Evolutionary conservation across 2,329 filamentous ascomycete species (phyloP), one percentile per base, ranked within the genome.

Genomic region (Aspergillus neotritici): DNA sequence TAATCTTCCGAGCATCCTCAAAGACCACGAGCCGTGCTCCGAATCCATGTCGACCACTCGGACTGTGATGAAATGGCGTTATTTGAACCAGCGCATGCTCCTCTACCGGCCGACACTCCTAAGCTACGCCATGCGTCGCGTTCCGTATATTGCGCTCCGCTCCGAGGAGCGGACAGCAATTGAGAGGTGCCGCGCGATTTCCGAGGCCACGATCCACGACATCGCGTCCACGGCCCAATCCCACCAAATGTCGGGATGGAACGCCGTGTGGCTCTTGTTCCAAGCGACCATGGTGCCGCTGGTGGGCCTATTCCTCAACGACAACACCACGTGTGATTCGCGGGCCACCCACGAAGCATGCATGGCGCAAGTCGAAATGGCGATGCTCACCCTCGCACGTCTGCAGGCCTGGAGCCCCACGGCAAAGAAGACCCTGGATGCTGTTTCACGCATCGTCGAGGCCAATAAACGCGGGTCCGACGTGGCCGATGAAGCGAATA

Each of bases 1-100:
- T 43, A 80, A 77, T 38, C 74, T 89, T 1, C 86, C 84, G 4
- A 79, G 79, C 71, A 71, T 84, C 11, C 70, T 84, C 29, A 74
- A 78, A 51, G 77, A 79, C 14, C 77, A 71, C 9, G 81, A 87
- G 43, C 78, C 82, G 8, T 86, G 83, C 57, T 80, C 83, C 0
- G 82, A 86, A 52, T 79, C 83, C 2, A 75, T 89, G 13, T 80
- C 80, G 50, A 83, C 84, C 37, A 79, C 83, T 1, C 77, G 85
- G 39, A 80, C 80, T 50, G 78, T 89, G 54, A 87, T 89, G 82
- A 85, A 86, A 62, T 90, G 86, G 86, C 78, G 86, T 11, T 90
- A 86, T 60, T 82, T 86, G 58, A 88, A 87, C 54, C 75, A 88
- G 36, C 82, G 85, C 36, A 84, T 89, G 66, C 75, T 90, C 1